Evolutionary conservation across 1,139 yeast genomes (phyloP).

Genomic region (Kodamaea anthophila): DNA sequence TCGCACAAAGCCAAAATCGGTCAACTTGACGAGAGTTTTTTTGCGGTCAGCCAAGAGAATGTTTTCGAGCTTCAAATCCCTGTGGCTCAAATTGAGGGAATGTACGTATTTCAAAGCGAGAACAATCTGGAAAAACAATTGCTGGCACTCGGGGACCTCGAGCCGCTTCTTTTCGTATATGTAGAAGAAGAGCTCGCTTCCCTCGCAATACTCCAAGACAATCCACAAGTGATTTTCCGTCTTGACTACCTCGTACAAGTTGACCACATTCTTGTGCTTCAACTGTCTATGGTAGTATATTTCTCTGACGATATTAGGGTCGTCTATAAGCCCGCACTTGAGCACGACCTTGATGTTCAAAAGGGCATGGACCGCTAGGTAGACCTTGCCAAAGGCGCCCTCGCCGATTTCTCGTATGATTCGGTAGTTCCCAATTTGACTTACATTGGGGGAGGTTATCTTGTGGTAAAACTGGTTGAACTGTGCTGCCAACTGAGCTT

Average conservation of each 20-base stretch:
- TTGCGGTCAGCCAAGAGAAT: conserved; percentile 66
- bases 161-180: conserved; percentile 55
- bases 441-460: conserved; percentile 45
- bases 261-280: conserved; percentile 77
- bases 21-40: conserved; percentile 55
- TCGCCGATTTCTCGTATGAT: conserved; percentile 73
- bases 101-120: conserved; percentile 86
- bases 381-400: conserved; percentile 90
- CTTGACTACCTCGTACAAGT: conserved; percentile 77
- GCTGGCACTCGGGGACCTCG: conserved; percentile 47
- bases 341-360: conserved; percentile 74
- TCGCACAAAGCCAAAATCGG: conserved; percentile 93
- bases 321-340: conserved; percentile 76
- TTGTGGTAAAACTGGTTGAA: conserved; percentile 57
- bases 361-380: conserved; percentile 70
- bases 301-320: conserved; percentile 88
- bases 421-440: conserved; percentile 71
- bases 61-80: conserved; percentile 87
- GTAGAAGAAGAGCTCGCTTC: conserved; percentile 77
- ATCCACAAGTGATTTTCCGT: conserved; percentile 81
- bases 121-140: conserved; percentile 68
- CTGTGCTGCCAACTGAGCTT: conserved; percentile 52
- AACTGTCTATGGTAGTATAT: conserved; percentile 84
- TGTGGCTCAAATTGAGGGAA: conserved; percentile 73
- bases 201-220: conserved; percentile 85